A percentile compares a stretch with the other conserved stretches of the same genome.
Conservation (phyloP, 768 basidiomycete genomes). For the Suillus hirtellus region DNA sequence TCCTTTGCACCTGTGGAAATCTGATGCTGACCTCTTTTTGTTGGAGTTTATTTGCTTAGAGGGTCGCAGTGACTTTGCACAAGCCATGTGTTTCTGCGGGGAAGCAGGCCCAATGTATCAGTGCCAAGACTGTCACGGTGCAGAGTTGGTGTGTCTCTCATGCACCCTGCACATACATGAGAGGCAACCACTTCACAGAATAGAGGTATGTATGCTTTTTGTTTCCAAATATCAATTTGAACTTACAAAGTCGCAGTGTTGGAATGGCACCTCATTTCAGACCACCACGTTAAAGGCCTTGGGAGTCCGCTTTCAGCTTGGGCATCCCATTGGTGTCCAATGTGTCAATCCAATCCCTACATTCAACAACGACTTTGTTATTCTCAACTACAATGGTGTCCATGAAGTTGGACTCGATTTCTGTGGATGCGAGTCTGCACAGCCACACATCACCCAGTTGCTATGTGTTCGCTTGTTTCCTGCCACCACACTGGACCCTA, state of each 20-base stretch:
- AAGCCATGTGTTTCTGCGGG: not conserved
- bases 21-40: not conserved
- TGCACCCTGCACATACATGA: conserved; percentile 5
- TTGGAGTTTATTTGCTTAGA: conserved; percentile 4
- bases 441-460: conserved; percentile 13
- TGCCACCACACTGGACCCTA: conserved; percentile 20
- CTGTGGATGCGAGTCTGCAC: conserved; percentile 12
- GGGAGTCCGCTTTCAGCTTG: conserved; percentile 25
- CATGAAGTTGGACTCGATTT: conserved; percentile 21
- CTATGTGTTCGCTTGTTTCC: conserved; percentile 14
- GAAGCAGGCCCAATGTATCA: not conserved
- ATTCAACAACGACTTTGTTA: conserved; percentile 18
- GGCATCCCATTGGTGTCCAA: conserved; percentile 16
- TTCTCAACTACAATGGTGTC: conserved; percentile 25
- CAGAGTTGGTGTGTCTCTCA: not conserved
- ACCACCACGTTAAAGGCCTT: conserved; percentile 17
- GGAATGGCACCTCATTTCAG: conserved; percentile 23
- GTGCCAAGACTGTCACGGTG: not conserved
- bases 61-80: not conserved
- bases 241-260: conserved; percentile 16
- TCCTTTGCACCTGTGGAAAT: not conserved
- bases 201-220: conserved; percentile 9
- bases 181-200: too few relatives aligned
- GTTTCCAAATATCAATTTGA: too few relatives aligned
- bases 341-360: conserved; percentile 16